Evolutionary conservation across 306 rosid genomes (phyloP).

Genomic region (Vicia faba): DNA sequence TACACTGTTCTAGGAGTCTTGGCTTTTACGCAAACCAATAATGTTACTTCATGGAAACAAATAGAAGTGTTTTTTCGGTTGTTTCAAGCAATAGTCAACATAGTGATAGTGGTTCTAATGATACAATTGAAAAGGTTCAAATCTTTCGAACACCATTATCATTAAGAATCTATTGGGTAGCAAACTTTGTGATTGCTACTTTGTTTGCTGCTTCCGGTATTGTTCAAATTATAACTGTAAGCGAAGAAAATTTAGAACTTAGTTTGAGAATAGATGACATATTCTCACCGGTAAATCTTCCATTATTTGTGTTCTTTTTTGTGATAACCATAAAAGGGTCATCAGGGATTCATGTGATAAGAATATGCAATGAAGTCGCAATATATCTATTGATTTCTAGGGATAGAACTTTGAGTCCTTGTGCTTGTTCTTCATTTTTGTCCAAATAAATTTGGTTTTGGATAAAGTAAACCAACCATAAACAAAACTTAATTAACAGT

Average conservation of each 20-base stretch:
- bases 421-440: too few species aligned
- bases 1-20: slow-evolving; percentile 43
- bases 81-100: slow-evolving; percentile 35
- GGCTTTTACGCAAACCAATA: slow-evolving; percentile 32
- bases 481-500: too few species aligned
- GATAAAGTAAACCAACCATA: too few species aligned
- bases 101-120: slow-evolving; percentile 37
- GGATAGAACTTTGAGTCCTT: slow-evolving; percentile 41
- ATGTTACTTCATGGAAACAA: slow-evolving; percentile 38
- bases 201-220: slow-evolving; percentile 46
- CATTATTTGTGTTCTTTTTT: slow-evolving; percentile 38
- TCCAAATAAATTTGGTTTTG: slow-evolving; percentile 46
- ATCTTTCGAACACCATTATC: slow-evolving; percentile 41
- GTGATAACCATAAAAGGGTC: slow-evolving; percentile 28
- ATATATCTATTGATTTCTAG: slow-evolving; percentile 22
- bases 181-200: slow-evolving; percentile 35
- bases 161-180: slow-evolving; percentile 44
- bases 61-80: slow-evolving; percentile 44
- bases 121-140: slow-evolving; percentile 44
- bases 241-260: slow-evolving; percentile 6
- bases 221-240: slow-evolving; percentile 18
- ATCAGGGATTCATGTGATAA: slow-evolving; percentile 44
- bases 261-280: slow-evolving; percentile 50
- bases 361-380: slow-evolving; percentile 33
- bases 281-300: slow-evolving; percentile 42